Evolutionary conservation across 2,329 filamentous ascomycete genomes (phyloP).

Genomic region (Hypoxylon rubiginosum): DNA sequence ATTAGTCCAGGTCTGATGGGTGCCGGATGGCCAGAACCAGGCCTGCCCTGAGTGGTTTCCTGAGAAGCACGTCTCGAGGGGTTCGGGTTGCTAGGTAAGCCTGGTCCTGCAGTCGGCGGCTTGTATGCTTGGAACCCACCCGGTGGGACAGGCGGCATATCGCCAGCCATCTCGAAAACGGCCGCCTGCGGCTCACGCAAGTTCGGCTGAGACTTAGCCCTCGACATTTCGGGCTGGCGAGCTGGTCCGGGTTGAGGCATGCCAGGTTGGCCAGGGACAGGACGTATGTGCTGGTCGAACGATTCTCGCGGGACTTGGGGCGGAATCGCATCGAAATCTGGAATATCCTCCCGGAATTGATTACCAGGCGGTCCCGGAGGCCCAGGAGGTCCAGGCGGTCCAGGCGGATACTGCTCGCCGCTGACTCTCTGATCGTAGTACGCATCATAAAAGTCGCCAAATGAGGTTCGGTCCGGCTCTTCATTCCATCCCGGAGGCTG

Average conservation of each 20-base stretch:
- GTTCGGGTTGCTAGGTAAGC: slow-evolving; percentile 47
- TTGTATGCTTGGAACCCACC: slow-evolving; percentile 53
- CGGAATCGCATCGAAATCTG: slow-evolving; percentile 60
- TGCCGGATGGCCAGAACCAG: slow-evolving; percentile 67
- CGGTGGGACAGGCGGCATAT: slow-evolving; percentile 68
- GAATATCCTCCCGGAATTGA: slow-evolving; percentile 52
- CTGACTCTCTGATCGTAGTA: slow-evolving; percentile 62
- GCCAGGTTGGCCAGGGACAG: slow-evolving; percentile 47
- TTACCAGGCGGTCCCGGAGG: slow-evolving; percentile 38
- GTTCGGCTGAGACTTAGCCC: slow-evolving; percentile 77
- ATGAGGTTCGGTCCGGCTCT: slow-evolving; percentile 55
- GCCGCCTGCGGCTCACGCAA: slow-evolving; percentile 74
- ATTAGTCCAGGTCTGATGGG: slow-evolving; percentile 75
- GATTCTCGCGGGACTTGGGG: slow-evolving; percentile 57
- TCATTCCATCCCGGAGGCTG: slow-evolving; percentile 55
- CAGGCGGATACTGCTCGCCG: slow-evolving; percentile 50
- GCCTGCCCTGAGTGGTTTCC: slow-evolving; percentile 50
- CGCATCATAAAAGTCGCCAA: slow-evolving; percentile 67
- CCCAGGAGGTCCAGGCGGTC: background rate
- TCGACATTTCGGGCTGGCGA: slow-evolving; percentile 67
- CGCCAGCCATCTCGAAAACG: slow-evolving; percentile 79
- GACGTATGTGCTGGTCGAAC: slow-evolving; percentile 63
- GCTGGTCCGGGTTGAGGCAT: slow-evolving; percentile 63
- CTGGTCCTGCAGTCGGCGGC: slow-evolving; percentile 42
- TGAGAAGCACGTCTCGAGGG: slow-evolving; percentile 49